Evolutionary conservation across 2,329 filamentous ascomycete genomes (phyloP).

Genomic region (Fusarium lyarnte): DNA sequence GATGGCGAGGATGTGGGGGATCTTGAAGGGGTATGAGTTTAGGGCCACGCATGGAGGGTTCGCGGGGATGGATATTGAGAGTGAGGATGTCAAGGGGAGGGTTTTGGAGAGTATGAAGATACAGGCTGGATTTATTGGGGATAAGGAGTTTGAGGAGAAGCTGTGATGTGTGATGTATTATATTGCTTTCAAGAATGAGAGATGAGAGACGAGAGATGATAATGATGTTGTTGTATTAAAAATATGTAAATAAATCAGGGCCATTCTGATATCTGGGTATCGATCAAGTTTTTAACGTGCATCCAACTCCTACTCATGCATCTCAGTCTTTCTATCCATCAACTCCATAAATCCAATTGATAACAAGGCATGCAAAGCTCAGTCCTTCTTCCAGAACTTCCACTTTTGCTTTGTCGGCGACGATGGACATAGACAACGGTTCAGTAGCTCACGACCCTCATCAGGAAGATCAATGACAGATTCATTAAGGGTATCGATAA

Average conservation of each 20-base stretch:
- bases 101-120: constrained; percentile 82
- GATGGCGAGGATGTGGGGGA: constrained; percentile 75
- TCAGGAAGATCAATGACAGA: constrained; percentile 50
- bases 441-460: constrained; percentile 49
- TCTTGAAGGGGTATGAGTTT: constrained; percentile 70
- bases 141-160: constrained; percentile 50
- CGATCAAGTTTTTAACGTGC: constrained; percentile 1
- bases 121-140: constrained; percentile 64
- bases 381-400: constrained; percentile 45
- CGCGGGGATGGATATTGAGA: constrained; percentile 68
- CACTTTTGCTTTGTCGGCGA: constrained; percentile 38
- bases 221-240: background rate
- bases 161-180: constrained; percentile 1
- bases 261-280: constrained; percentile 38
- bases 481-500: constrained; percentile 53
- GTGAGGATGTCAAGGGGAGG: constrained; percentile 66
- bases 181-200: background rate
- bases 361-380: background rate
- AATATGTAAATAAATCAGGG: background rate
- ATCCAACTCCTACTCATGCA: constrained; percentile 17
- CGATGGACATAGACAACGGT: constrained; percentile 42
- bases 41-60: constrained; percentile 75
- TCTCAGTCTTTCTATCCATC: background rate
- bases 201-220: background rate
- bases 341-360: constrained; percentile 4